Percentiles rank a stretch among this genome's conserved stretches.
Evolutionary conservation across 2,329 filamentous ascomycete genomes (phyloP).

Genomic region (Talaromyces sp.): DNA sequence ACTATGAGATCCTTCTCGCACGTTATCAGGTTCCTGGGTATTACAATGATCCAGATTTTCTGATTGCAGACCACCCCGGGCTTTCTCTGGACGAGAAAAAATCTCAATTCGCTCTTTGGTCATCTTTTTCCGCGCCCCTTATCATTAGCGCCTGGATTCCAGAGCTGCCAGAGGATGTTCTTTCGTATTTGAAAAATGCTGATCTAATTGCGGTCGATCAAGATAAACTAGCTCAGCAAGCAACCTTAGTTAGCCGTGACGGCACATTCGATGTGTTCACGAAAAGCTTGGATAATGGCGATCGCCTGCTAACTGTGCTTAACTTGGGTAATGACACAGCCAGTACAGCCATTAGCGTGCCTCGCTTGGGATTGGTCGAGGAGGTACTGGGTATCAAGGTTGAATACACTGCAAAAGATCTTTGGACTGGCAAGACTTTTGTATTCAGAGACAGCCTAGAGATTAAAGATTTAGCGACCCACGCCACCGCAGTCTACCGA

Average conservation of each 20-base stretch:
- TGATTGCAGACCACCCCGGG: conserved; percentile 49
- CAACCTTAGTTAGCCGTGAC: conserved; percentile 48
- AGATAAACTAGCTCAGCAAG: conserved; percentile 44
- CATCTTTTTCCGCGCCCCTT: conserved; percentile 48
- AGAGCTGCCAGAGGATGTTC: conserved; percentile 32
- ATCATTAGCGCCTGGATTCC: conserved; percentile 49
- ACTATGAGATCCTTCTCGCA: conserved; percentile 42
- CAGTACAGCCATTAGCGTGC: conserved; percentile 33
- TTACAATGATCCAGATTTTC: conserved; percentile 51
- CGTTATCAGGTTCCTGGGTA: conserved; percentile 46
- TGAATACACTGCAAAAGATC: conserved; percentile 38
- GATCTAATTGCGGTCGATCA: conserved; percentile 46
- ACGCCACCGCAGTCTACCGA: conserved; percentile 45
- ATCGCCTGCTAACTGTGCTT: conserved; percentile 48
- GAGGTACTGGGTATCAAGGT: conserved; percentile 18
- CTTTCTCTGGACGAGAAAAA: conserved; percentile 45
- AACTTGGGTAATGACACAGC: conserved; percentile 39
- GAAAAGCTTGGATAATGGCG: conserved; percentile 47
- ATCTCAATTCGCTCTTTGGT: conserved; percentile 53
- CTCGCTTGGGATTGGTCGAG: conserved; percentile 37
- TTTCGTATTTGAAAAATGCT: conserved; percentile 40
- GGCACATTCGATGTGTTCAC: conserved; percentile 46
- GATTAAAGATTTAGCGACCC: conserved; percentile 31
- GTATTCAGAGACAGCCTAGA: conserved; percentile 26
- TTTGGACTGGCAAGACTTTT: conserved; percentile 41